Conservation (phyloP, 345 rosid species). For the Eucalyptus pumila region DNA sequence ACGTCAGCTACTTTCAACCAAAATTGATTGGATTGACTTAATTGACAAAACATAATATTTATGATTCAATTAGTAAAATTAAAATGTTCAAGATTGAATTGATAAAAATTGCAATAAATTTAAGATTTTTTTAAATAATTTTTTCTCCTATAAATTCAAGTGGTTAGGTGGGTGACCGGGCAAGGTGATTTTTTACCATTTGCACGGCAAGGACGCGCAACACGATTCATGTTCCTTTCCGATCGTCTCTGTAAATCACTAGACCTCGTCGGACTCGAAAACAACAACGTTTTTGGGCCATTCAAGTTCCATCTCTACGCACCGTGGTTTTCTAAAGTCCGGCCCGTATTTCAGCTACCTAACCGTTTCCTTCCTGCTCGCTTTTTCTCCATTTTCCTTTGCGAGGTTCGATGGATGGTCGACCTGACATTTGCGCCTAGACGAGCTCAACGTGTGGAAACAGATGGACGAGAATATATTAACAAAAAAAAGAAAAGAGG, state of each 20-base stretch:
- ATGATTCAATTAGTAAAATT: no score
- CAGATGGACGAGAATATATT: not conserved
- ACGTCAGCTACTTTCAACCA: accelerated
- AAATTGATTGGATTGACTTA: no score
- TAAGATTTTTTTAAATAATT: no score
- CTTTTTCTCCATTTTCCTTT: not conserved
- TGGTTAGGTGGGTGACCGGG: not conserved
- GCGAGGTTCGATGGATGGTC: not conserved
- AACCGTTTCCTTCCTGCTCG: not conserved
- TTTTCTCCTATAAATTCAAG: not conserved
- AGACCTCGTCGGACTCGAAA: not conserved
- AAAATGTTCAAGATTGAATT: no score
- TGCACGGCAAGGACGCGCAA: not conserved
- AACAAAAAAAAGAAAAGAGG: not conserved
- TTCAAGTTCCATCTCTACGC: not conserved
- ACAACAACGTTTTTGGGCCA: not conserved
- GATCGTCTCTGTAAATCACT: not conserved
- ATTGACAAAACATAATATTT: accelerated
- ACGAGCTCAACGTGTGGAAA: not conserved
- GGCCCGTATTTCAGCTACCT: not conserved
- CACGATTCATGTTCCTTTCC: not conserved
- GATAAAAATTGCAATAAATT: no score
- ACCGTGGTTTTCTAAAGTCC: not conserved
- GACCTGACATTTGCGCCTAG: not conserved
- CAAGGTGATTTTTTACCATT: not conserved